phyloP scores from a whole-genome alignment of 1,284 basidiomycete genomes.

The Omphalotus olearius region DNA sequence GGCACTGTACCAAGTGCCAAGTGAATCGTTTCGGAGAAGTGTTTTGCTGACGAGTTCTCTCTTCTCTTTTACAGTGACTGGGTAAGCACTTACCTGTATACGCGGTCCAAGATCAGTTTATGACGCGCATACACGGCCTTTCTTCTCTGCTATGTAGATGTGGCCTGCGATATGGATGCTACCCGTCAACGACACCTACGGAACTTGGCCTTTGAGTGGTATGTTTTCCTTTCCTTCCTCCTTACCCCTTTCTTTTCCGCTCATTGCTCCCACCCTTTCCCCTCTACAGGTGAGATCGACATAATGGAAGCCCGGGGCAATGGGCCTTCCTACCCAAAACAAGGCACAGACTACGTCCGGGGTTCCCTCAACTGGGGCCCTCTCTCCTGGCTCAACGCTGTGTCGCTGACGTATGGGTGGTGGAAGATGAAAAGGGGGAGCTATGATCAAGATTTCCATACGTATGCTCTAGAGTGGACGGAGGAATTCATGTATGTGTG shows the following conservation, averaged over 20 bases:
- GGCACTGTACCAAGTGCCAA: too few relatives aligned
- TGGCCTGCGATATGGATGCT: slow-evolving; percentile 89
- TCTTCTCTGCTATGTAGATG: slow-evolving; percentile 34
- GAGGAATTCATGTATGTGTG: slow-evolving; percentile 59
- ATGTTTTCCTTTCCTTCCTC: slow-evolving; percentile 8
- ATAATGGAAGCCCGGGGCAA: slow-evolving; percentile 82
- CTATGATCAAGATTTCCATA: slow-evolving; percentile 72
- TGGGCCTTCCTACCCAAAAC: slow-evolving; percentile 57
- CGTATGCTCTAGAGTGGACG: slow-evolving; percentile 82
- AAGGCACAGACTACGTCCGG: slow-evolving; percentile 76
- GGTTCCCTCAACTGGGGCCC: slow-evolving; percentile 86
- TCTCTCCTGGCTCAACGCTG: slow-evolving; percentile 63
- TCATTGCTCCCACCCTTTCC: slow-evolving; percentile 4
- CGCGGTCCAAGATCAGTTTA: neutral
- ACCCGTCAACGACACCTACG: slow-evolving; percentile 74
- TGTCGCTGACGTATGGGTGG: slow-evolving; percentile 73
- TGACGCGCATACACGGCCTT: neutral
- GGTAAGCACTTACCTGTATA: slow-evolving; percentile 27
- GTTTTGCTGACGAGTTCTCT: slow-evolving; percentile 34
- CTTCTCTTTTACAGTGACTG: slow-evolving; percentile 39
- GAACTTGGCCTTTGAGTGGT: slow-evolving; percentile 76
- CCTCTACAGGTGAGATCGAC: slow-evolving; percentile 63
- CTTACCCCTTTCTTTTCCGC: slow-evolving; percentile 1
- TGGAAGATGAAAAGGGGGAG: slow-evolving; percentile 64
- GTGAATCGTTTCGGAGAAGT: too few relatives aligned